These are phyloP conservation scores for Camellia japonica DNA, from an alignment of 148 eudicot species.

Conservation along the genomic window DNA sequence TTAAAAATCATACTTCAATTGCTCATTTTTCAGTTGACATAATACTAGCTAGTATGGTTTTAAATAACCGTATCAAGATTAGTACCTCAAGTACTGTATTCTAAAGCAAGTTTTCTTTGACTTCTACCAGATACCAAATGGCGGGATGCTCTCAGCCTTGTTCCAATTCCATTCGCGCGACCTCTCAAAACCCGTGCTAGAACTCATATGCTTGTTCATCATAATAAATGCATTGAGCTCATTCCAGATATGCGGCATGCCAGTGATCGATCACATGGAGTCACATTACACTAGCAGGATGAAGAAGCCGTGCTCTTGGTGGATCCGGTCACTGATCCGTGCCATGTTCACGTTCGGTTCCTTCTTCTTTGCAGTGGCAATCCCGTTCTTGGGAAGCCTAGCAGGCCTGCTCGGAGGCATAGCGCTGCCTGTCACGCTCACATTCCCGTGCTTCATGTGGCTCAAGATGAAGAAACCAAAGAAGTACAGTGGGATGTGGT, in stretches of 20 bases:
- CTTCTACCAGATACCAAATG: slow-evolving; percentile 8
- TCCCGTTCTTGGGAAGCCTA: slow-evolving; percentile 65
- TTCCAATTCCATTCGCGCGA: slow-evolving; percentile 39
- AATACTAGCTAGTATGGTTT: no score
- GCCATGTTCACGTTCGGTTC: not conserved
- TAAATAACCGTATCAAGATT: no score
- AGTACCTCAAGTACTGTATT: no score
- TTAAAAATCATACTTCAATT: not conserved
- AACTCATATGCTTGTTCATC: slow-evolving; percentile 27
- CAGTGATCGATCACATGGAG: slow-evolving; percentile 44
- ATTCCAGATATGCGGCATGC: slow-evolving; percentile 52
- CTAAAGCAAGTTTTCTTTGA: no score
- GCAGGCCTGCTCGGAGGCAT: slow-evolving; percentile 66
- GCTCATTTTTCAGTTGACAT: no score
- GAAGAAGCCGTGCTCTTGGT: slow-evolving; percentile 40
- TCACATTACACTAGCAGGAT: slow-evolving; percentile 39
- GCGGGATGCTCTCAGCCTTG: slow-evolving; percentile 40
- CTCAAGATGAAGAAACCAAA: slow-evolving; percentile 52
- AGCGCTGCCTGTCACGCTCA: slow-evolving; percentile 58
- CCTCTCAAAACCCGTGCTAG: slow-evolving; percentile 32
- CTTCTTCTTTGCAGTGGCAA: slow-evolving; percentile 34
- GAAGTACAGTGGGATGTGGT: slow-evolving; percentile 53
- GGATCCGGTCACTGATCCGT: not conserved
- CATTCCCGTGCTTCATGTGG: slow-evolving; percentile 81
- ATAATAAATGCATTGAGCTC: slow-evolving; percentile 41